Evolutionary conservation across 176 grass and related monocot species (phyloP), one percentile per base, ranked within the genome.

Genomic region (sorghum (Sorghum bicolor)): DNA sequence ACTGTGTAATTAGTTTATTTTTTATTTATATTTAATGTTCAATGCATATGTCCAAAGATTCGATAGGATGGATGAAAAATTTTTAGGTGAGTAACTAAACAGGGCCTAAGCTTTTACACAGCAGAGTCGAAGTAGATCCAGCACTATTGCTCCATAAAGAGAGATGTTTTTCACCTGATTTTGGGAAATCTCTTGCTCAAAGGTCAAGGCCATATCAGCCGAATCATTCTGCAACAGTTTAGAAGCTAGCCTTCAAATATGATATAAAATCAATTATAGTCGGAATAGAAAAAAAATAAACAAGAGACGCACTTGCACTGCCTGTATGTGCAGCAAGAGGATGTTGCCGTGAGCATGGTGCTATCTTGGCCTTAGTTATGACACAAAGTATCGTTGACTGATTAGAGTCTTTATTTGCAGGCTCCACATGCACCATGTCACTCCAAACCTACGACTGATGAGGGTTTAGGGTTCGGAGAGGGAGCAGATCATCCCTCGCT

Each of bases 111-210:
- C 8, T 12, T 61, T 61, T 77, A 33, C 16, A 77, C 38, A 60
- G 50, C 74, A 61, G 25, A 61, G 20, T 0, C 53, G 11, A 77
- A 77, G 53, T 61, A 61, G 20, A 38, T 77, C 12, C 74, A 77
- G 5, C 19, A 77, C 52, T 11, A 77, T 24, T 26, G 12, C 74
- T 77, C 74, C 74, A 39, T 77, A 77, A 36, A 61, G 34, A 77
- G 5, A 77, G 0, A n/a, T n/a, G 5, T 37, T 39, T 7, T 12
- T 63, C 0, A 63, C 55, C 39, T 3, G 75, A 41, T 28, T 16
- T 39, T 0, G 13, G 12, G 17, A 77, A 26, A 77, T 77, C 5
- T 61, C 74, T 61, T 77, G 74, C 11, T 8, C 53, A 77, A 77
- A 61, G 52, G 11, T 60, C 52, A 14, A 1, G 12, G 5, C 3